A percentile compares a stretch with the other conserved stretches of the same genome.
phyloP scores from a whole-genome alignment of 257 asterid genomes.

The Vinca minor region DNA sequence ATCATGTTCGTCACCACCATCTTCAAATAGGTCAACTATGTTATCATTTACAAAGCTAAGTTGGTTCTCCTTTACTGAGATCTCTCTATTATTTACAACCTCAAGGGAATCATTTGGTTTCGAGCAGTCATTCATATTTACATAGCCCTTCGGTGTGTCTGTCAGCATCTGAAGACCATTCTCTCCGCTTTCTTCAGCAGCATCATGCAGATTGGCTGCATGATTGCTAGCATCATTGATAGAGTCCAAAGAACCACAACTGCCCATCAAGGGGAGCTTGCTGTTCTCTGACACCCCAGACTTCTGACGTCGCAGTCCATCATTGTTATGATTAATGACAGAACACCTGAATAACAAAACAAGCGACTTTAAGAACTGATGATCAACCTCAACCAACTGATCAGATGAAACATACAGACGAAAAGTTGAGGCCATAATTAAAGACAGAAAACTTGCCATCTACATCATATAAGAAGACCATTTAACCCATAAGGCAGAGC shows the following conservation, averaged over 20 bases:
- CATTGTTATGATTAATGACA: conserved; percentile 16
- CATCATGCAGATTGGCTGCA: conserved; percentile 23
- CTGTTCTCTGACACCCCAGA: conserved; percentile 28
- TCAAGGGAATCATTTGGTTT: conserved; percentile 26
- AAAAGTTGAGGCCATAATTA: not conserved
- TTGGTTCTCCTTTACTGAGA: conserved; percentile 27
- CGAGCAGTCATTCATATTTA: conserved; percentile 47
- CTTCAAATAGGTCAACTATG: conserved; percentile 31
- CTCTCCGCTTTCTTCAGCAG: conserved; percentile 23
- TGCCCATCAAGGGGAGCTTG: conserved; percentile 20
- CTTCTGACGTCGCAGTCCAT: conserved; percentile 33
- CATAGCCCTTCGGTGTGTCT: conserved; percentile 35
- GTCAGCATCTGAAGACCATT: conserved; percentile 36
- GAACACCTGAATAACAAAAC: conserved; percentile 29
- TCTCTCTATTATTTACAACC: conserved; percentile 52
- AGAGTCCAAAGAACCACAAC: conserved; percentile 34
- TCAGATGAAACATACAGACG: not conserved
- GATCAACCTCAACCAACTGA: not conserved
- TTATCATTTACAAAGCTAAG: conserved; percentile 50
- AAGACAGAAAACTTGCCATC: not conserved
- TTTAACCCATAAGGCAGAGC: not conserved
- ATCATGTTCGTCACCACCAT: conserved; percentile 32
- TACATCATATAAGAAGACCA: not conserved
- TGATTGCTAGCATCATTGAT: conserved; percentile 25
- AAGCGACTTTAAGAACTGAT: conserved; percentile 10